phyloP scores from a whole-genome alignment of 345 rosid species.

The Sonneratia alba region DNA sequence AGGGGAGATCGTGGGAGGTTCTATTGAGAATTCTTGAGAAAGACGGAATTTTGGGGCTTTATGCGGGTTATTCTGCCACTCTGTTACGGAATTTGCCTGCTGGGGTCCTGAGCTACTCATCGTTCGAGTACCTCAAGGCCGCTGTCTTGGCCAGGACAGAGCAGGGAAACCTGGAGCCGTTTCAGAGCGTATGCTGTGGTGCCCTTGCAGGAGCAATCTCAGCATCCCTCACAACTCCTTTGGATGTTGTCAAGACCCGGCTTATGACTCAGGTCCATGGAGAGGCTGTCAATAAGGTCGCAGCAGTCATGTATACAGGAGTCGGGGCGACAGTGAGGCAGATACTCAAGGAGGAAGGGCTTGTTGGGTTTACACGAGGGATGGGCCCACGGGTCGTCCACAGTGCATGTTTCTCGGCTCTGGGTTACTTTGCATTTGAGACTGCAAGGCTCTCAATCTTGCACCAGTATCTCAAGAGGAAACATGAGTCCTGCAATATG shows the following conservation, averaged over 20 bases:
- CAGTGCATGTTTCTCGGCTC: constrained; percentile 82
- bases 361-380: constrained; percentile 75
- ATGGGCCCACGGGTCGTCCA: constrained; percentile 87
- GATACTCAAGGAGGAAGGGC: constrained; percentile 84
- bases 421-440: constrained; percentile 94
- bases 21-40: constrained; percentile 60
- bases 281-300: constrained; percentile 35
- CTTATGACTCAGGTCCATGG: constrained; percentile 73
- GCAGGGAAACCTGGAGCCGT: constrained; percentile 58
- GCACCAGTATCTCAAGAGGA: constrained; percentile 57
- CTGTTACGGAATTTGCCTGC: constrained; percentile 83
- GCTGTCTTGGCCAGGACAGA: constrained; percentile 56
- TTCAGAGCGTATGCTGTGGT: constrained; percentile 80
- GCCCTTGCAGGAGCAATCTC: constrained; percentile 94
- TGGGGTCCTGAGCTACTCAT: constrained; percentile 84
- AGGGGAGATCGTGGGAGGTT: constrained; percentile 76
- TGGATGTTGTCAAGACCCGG: constrained; percentile 91
- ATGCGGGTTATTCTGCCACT: constrained; percentile 87
- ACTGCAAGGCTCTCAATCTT: constrained; percentile 74
- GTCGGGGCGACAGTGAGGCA: constrained; percentile 54
- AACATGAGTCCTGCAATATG: constrained; percentile 27
- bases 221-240: constrained; percentile 76
- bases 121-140: constrained; percentile 80
- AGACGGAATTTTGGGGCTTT: constrained; percentile 81
- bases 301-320: constrained; percentile 58